phyloP scores from a whole-genome alignment of 805 yeast species.

The Saturnispora galanensis region DNA sequence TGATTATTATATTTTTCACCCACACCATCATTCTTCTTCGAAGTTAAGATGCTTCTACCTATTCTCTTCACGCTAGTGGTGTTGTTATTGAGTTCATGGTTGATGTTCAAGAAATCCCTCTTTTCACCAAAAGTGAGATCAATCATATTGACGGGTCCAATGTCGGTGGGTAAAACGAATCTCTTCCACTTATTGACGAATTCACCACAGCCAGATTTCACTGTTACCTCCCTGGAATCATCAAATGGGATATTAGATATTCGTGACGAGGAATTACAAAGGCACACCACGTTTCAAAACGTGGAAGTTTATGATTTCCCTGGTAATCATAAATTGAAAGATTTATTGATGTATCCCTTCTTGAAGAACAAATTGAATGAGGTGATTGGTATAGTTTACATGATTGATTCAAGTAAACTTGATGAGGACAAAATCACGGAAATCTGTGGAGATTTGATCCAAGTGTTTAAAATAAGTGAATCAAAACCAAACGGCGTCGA shows the following conservation, averaged over 20 bases:
- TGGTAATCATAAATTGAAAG: slow-evolving; percentile 71
- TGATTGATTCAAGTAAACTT: slow-evolving; percentile 65
- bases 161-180: slow-evolving; percentile 19
- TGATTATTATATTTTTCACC: not conserved
- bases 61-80: slow-evolving; percentile 9
- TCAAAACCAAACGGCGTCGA: slow-evolving; percentile 57
- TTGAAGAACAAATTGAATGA: slow-evolving; percentile 33
- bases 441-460: slow-evolving; percentile 50
- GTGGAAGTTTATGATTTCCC: slow-evolving; percentile 71
- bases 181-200: slow-evolving; percentile 16
- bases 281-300: slow-evolving; percentile 22
- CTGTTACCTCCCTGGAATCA: slow-evolving; percentile 46
- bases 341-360: slow-evolving; percentile 40
- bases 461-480: slow-evolving; percentile 55
- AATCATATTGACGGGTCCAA: slow-evolving; percentile 18
- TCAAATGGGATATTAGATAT: slow-evolving; percentile 30
- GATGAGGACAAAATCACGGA: slow-evolving; percentile 38
- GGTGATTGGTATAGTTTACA: slow-evolving; percentile 59
- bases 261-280: slow-evolving; percentile 20
- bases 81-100: slow-evolving; percentile 8
- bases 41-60: slow-evolving; percentile 7
- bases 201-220: slow-evolving; percentile 18
- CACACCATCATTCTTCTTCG: not conserved
- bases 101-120: slow-evolving; percentile 10
- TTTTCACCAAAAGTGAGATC: slow-evolving; percentile 11